phyloP scores from a whole-genome alignment of 768 basidiomycete species.

The Tulasnella sp. region DNA sequence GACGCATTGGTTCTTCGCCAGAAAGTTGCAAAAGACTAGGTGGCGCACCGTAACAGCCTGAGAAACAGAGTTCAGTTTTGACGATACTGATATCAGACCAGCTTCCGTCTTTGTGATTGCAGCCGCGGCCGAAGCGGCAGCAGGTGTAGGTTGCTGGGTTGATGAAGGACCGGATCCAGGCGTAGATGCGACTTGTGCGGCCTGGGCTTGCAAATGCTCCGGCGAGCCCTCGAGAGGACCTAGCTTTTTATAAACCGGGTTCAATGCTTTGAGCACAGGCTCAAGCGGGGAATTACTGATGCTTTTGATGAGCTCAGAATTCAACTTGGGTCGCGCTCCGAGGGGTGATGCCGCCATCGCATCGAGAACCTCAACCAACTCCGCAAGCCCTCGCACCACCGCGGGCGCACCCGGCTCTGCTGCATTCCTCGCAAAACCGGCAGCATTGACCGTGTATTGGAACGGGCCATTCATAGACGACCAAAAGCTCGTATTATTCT shows the following conservation, averaged over 20 bases:
- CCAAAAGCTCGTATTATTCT: not conserved
- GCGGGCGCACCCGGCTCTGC: not conserved
- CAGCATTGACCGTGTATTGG: no score
- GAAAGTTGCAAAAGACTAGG: not conserved
- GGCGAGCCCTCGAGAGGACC: not conserved
- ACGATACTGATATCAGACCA: not conserved
- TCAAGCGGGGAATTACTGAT: not conserved
- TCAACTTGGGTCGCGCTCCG: not conserved
- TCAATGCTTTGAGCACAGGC: not conserved
- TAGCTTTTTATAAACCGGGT: not conserved
- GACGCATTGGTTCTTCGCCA: no score
- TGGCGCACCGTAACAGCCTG: not conserved
- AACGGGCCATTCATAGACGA: no score
- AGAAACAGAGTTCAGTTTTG: not conserved
- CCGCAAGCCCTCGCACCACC: not conserved
- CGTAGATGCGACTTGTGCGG: not conserved
- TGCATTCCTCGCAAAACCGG: not conserved
- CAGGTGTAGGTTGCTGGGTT: not conserved
- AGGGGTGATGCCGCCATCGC: not conserved
- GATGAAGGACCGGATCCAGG: not conserved
- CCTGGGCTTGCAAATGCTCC: not conserved
- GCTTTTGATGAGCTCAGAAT: not conserved
- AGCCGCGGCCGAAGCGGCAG: not conserved
- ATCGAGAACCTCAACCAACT: not conserved
- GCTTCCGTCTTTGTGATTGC: not conserved